Evolutionary conservation across 805 yeast genomes (phyloP), one percentile per base, ranked within the genome.

Genomic region (Sugiyamaella marilandica): DNA sequence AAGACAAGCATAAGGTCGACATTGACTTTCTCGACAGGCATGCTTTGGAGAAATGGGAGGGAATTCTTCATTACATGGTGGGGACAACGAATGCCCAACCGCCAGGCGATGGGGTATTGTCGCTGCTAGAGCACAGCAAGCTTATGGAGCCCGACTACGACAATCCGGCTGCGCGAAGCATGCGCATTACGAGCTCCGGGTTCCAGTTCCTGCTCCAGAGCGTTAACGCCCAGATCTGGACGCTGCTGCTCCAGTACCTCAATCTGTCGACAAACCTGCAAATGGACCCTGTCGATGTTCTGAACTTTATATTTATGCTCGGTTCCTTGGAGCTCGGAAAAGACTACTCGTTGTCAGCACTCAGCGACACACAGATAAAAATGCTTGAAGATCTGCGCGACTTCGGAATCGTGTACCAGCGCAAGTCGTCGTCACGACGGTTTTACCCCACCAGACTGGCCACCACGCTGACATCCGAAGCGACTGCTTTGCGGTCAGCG

Each of bases 201-300:
- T 94, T 94, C 69, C 99, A 94, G 71, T 94, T 94, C 63, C 70
- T 94, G 55, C 73, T 94, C 43, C 99, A 92, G 68, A 97, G 91
- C 62, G 87, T 87, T 24, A 90, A 89, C 65, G 85, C 96, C 0
- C 99, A 94, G 69, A 84, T 94, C 14, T 94, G 99, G 99, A 84
- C 96, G 0, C 71, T 94, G 39, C 71, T 94, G 45, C 71, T 94
- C 37, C 97, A 94, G 65, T 94, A 94, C 65, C 72, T 94, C 56
- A 85, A 87, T 65, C 79, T 88, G 76, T 81, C 97, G 1, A 92
- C 87, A 63, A 82, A 83, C 26, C 75, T 88, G 49, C 81, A 87
- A 63, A 88, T 91, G 96, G 96, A 94, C 69, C 90, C 96, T 0
- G 98, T 94, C 16, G 99, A 94, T 63, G 96, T 94, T 35, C 74